Conservation (phyloP, 2,329 filamentous ascomycete species). For the Cladophialophora exuberans region DNA sequence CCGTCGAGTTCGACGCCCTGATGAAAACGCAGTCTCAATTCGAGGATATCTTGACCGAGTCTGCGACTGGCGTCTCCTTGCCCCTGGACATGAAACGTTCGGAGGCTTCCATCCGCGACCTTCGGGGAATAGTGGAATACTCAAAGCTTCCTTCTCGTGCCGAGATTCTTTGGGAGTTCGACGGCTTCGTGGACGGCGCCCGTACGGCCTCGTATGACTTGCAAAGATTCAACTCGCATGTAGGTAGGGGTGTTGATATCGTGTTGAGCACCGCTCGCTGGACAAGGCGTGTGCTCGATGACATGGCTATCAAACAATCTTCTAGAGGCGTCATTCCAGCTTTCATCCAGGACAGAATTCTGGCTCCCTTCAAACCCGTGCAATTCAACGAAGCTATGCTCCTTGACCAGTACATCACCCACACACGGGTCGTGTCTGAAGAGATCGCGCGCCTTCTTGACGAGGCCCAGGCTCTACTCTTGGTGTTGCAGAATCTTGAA, state of each 20-base stretch:
- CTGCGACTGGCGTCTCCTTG: slow-evolving; percentile 66
- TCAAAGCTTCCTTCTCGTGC: slow-evolving; percentile 67
- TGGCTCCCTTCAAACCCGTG: slow-evolving; percentile 66
- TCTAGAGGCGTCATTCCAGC: slow-evolving; percentile 42
- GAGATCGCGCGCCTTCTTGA: slow-evolving; percentile 69
- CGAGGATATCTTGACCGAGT: slow-evolving; percentile 72
- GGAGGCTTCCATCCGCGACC: slow-evolving; percentile 73
- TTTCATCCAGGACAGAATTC: slow-evolving; percentile 51
- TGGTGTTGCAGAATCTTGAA: slow-evolving; percentile 69
- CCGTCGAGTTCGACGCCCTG: slow-evolving; percentile 72
- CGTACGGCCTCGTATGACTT: slow-evolving; percentile 67
- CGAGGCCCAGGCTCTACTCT: slow-evolving; percentile 70
- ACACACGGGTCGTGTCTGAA: slow-evolving; percentile 70
- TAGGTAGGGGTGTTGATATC: slow-evolving; percentile 73
- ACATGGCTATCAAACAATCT: slow-evolving; percentile 53
- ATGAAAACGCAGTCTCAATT: slow-evolving; percentile 76
- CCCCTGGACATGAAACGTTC: slow-evolving; percentile 79
- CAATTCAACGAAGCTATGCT: slow-evolving; percentile 64
- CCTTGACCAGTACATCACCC: slow-evolving; percentile 73
- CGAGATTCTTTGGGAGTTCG: slow-evolving; percentile 75
- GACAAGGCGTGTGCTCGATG: slow-evolving; percentile 71
- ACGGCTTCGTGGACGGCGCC: slow-evolving; percentile 73
- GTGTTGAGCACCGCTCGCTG: slow-evolving; percentile 76
- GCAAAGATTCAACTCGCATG: slow-evolving; percentile 74
- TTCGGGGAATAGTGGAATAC: slow-evolving; percentile 72